Evolutionary conservation across 2,329 filamentous ascomycete genomes (phyloP).

Genomic region (Penicillium sclerotiorum): DNA sequence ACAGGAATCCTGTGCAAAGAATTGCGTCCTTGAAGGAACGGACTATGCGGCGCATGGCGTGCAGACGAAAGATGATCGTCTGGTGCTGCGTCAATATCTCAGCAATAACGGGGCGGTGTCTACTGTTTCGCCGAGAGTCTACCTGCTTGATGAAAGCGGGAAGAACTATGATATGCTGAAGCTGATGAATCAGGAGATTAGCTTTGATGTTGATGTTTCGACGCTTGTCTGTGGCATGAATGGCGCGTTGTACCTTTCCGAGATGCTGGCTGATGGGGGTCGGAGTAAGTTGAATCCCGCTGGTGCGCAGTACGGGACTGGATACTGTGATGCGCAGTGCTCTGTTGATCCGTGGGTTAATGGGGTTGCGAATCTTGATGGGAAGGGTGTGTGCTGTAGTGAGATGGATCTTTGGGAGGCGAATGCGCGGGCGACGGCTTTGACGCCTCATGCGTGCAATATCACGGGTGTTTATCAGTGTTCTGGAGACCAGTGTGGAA

Average conservation of each 20-base stretch:
- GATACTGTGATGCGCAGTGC: conserved; percentile 65
- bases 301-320: conserved; percentile 61
- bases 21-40: conserved; percentile 59
- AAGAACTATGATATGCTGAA: conserved; percentile 65
- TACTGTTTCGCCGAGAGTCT: conserved; percentile 51
- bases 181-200: conserved; percentile 66
- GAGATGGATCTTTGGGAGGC: conserved; percentile 72
- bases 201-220: conserved; percentile 70
- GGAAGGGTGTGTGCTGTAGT: conserved; percentile 62
- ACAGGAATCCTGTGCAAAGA: conserved; percentile 52
- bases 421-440: conserved; percentile 63
- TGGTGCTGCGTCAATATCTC: conserved; percentile 52
- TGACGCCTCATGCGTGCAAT: conserved; percentile 65
- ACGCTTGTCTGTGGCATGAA: conserved; percentile 70
- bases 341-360: conserved; percentile 54
- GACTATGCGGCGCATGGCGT: conserved; percentile 57
- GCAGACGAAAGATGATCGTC: conserved; percentile 48
- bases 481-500: conserved; percentile 52
- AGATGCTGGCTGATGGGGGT: conserved; percentile 64
- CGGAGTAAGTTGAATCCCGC: conserved; percentile 54
- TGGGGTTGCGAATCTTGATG: conserved; percentile 54
- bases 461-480: conserved; percentile 52
- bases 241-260: conserved; percentile 66
- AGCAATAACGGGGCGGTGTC: conserved; percentile 28
- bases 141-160: conserved; percentile 63